Percentiles rank a stretch among this genome's conserved stretches.
Evolutionary conservation across 1,284 basidiomycete species (phyloP).

Genomic region (Salmacisia buchloeana): DNA sequence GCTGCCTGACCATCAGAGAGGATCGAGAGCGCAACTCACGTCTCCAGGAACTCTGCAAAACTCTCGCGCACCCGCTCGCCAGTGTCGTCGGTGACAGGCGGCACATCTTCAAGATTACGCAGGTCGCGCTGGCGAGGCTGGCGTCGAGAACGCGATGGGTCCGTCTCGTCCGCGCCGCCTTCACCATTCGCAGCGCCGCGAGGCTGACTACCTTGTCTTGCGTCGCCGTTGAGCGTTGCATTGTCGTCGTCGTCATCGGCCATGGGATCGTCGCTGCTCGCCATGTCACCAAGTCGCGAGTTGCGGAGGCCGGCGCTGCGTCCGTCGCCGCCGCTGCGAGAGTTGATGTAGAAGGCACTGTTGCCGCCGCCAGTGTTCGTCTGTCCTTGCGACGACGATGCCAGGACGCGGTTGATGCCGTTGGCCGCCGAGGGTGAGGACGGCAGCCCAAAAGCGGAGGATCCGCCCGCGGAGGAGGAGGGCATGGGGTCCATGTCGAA

Average conservation of each 20-base stretch:
- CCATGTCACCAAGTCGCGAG: too few relatives aligned
- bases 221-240: too few relatives aligned
- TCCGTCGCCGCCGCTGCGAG: background rate
- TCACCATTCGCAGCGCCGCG: background rate
- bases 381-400: background rate
- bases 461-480: background rate
- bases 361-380: background rate
- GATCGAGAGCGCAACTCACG: constrained; percentile 66
- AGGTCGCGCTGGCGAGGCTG: constrained; percentile 26
- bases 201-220: background rate
- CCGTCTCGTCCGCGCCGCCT: background rate
- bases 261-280: background rate
- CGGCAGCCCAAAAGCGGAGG: background rate
- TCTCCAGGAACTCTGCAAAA: constrained; percentile 83
- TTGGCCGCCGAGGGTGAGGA: constrained; percentile 1
- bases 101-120: constrained; percentile 57
- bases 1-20: too few relatives aligned
- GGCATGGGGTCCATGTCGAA: constrained; percentile 6
- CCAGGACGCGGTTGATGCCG: background rate
- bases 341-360: constrained; percentile 10
- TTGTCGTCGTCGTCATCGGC: background rate
- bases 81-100: constrained; percentile 81
- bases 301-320: too few relatives aligned
- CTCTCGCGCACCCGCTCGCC: constrained; percentile 86
- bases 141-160: background rate